Base-by-base conservation (phyloP, 2,329 filamentous ascomycete genomes). In the Davidsoniella virescens region DNA sequence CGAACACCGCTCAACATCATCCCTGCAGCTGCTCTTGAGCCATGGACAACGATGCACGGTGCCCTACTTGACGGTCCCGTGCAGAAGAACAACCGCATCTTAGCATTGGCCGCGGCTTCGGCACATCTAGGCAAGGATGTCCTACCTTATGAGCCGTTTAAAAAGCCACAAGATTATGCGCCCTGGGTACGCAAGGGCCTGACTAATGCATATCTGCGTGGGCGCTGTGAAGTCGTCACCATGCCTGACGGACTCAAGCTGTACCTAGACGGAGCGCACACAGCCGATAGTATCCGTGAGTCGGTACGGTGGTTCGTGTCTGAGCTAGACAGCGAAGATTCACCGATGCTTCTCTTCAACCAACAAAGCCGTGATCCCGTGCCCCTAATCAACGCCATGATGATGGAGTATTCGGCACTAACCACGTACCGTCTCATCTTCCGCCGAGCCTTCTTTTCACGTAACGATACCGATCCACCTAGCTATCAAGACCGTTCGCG, bases 241-340 rank as follows among this genome's bases (percentile, higher is more conserved):
- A 64, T 63, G 29, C 59, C 67, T 2, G 66, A 67, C 2, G 63
- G 64, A 2, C 68, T 84, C 8, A 71, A 71, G 14, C 94, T 88
- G 87, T 79, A 82, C 56, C 76, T 94, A 14, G 88, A 95, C 59
- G 87, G 88, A 2, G 88, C 85, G 2, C 88, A 95, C 61, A 95
- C 88, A 0, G 70, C 80, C 18, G 87, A 94, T 57, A 93, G 86
- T 57, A 78, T 95, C 55, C 72, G 77, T 48, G 73, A 85, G 40
- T 83, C 84, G 9, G 85, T 78, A 2, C 70, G 70, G 56, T 95
- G 88, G 88, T 90, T 90, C 58, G 75, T 75, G 1, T 65, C 65
- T 6, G 66, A 70, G 44, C 59, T 72, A n/a, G 56, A 59, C 6
- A 39, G 55, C 0, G 52, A 54, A 0, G 60, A 61, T 6, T 48